These are phyloP conservation scores for Alternaria ventricosa DNA, from an alignment of 2,329 filamentous ascomycete species.

Conservation along the genomic window DNA sequence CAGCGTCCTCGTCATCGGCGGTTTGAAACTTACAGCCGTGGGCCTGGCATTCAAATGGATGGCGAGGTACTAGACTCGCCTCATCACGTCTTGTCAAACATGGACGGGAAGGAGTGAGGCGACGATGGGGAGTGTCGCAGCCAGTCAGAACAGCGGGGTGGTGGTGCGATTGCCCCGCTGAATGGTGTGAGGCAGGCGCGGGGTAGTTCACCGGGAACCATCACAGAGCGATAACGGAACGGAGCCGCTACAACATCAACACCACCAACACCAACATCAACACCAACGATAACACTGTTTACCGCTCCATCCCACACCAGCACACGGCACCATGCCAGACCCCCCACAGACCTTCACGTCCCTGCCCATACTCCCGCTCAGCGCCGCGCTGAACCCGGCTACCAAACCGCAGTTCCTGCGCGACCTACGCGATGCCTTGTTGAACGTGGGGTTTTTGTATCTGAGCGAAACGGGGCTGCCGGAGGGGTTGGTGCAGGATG, in stretches of 20 bases:
- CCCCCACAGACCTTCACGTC: conserved; percentile 65
- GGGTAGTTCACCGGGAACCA: background rate
- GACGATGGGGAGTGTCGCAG: background rate
- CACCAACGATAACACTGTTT: background rate
- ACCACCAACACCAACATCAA: background rate
- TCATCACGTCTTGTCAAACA: background rate
- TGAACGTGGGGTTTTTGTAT: conserved; percentile 90
- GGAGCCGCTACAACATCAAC: background rate
- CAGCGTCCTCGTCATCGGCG: conserved; percentile 33
- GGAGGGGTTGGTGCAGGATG: conserved; percentile 67
- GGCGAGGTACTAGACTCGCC: conserved; percentile 20
- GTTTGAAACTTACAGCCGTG: conserved; percentile 40
- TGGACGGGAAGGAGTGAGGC: background rate
- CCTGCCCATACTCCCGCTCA: conserved; percentile 79
- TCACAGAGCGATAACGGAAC: conserved; percentile 3
- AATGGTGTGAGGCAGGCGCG: conserved; percentile 13
- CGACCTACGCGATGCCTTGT: conserved; percentile 74
- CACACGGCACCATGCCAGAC: background rate
- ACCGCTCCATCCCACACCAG: background rate
- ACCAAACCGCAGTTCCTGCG: conserved; percentile 77
- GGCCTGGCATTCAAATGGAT: conserved; percentile 38
- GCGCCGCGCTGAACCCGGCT: conserved; percentile 66
- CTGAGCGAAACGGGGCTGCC: conserved; percentile 72
- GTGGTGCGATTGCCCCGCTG: conserved; percentile 30
- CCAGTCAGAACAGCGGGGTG: background rate